A percentile compares a stretch with the other conserved stretches of the same genome.
phyloP scores from a whole-genome alignment of 2,329 filamentous ascomycete genomes.

The Podosphaera xanthii region DNA sequence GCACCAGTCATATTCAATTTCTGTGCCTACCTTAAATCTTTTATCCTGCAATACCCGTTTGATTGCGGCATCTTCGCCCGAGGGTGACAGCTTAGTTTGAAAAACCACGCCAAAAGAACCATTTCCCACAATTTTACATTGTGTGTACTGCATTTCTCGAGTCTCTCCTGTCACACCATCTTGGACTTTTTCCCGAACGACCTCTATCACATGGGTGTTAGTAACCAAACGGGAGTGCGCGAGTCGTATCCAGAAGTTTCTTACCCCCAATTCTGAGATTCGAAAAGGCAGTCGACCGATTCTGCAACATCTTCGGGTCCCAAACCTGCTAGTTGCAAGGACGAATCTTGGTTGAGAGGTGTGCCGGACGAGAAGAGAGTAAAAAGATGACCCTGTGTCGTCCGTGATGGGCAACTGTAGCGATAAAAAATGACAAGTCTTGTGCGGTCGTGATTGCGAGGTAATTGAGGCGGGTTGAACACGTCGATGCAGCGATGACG shows the following conservation, averaged over 20 bases:
- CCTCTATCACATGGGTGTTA: slow-evolving; percentile 27
- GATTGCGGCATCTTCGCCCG: slow-evolving; percentile 93
- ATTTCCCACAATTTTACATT: slow-evolving; percentile 98
- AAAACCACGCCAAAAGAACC: slow-evolving; percentile 97
- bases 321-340: slow-evolving; percentile 19
- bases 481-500: neutral
- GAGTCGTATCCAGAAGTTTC: slow-evolving; percentile 6
- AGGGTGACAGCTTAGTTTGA: slow-evolving; percentile 95
- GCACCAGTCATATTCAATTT: too few relatives aligned
- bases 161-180: slow-evolving; percentile 94
- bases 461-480: neutral
- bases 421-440: slow-evolving; percentile 3
- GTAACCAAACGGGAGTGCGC: slow-evolving; percentile 20
- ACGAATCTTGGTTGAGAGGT: slow-evolving; percentile 22
- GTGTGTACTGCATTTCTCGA: slow-evolving; percentile 90
- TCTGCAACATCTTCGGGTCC: slow-evolving; percentile 52
- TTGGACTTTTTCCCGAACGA: slow-evolving; percentile 96
- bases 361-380: slow-evolving; percentile 13
- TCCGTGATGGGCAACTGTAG: slow-evolving; percentile 30
- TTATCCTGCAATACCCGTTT: slow-evolving; percentile 98
- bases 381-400: slow-evolving; percentile 19
- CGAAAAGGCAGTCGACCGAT: slow-evolving; percentile 71
- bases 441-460: neutral
- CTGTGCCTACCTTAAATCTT: slow-evolving; percentile 69
- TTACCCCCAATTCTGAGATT: slow-evolving; percentile 93